Percentiles rank a stretch among this genome's conserved stretches.
phyloP scores from a whole-genome alignment of 2,329 filamentous ascomycete species.

The Aspergillus sp. region DNA sequence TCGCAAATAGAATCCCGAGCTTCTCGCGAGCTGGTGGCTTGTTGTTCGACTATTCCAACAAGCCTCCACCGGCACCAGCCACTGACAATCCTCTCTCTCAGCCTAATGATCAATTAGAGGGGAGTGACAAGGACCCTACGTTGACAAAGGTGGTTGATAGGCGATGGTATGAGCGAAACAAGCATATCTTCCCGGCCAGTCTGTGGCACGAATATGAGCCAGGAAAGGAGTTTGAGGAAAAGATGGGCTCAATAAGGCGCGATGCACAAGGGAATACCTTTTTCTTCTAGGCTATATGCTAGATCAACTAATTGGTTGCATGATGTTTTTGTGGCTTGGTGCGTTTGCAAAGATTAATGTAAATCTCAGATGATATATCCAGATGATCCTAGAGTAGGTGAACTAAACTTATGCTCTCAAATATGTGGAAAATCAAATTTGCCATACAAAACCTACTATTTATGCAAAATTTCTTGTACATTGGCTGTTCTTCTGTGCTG shows the following conservation, averaged over 20 bases:
- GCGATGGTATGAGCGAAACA: conserved; percentile 95
- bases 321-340: too few relatives aligned
- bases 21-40: conserved; percentile 67
- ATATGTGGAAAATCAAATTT: too few relatives aligned
- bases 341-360: too few relatives aligned
- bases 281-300: conserved; percentile 57
- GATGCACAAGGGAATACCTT: conserved; percentile 89
- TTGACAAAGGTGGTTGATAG: conserved; percentile 93
- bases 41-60: conserved; percentile 70
- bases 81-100: conserved; percentile 39
- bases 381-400: too few relatives aligned
- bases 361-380: too few relatives aligned
- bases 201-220: conserved; percentile 94
- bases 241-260: conserved; percentile 67
- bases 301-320: too few relatives aligned
- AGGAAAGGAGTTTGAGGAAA: conserved; percentile 65
- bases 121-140: conserved; percentile 69
- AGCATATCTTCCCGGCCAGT: conserved; percentile 95
- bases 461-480: too few relatives aligned
- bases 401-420: too few relatives aligned
- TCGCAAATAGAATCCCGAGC: conserved; percentile 67
- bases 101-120: conserved; percentile 62
- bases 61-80: conserved; percentile 26
- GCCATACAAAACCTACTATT: too few relatives aligned
- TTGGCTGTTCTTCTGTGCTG: too few relatives aligned